These are phyloP conservation scores for Candida argentea DNA, from an alignment of 805 yeast genomes.

Conservation along the genomic window DNA sequence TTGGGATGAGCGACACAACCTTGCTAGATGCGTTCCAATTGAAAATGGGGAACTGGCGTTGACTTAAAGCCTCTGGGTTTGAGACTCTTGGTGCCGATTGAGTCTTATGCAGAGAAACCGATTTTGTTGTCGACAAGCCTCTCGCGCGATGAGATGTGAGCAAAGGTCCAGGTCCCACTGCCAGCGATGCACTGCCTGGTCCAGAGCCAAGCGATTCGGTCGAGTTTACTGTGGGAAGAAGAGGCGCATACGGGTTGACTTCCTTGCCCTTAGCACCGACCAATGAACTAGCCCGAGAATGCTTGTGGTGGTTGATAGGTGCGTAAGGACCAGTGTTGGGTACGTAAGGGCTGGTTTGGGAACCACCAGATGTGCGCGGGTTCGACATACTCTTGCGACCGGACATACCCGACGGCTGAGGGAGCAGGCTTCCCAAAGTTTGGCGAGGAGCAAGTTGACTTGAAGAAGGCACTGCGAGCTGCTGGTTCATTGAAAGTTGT, in stretches of 20 bases:
- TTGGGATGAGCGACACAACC: conserved; percentile 20
- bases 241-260: conserved; percentile 33
- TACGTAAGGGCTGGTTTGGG: conserved; percentile 29
- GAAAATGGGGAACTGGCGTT: conserved; percentile 69
- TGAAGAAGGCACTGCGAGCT: conserved; percentile 2
- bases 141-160: conserved; percentile 10
- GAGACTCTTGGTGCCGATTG: conserved; percentile 20
- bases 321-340: conserved; percentile 37
- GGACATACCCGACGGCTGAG: too few species aligned
- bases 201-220: too few species aligned
- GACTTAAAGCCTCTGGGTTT: conserved; percentile 45
- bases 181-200: background rate
- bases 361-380: too few species aligned
- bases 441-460: conserved; percentile 6
- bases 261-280: conserved; percentile 30
- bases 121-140: conserved; percentile 12
- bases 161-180: background rate
- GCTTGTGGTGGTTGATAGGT: conserved; percentile 24
- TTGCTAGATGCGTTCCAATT: conserved; percentile 40
- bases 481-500: conserved; percentile 2
- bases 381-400: too few species aligned
- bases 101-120: conserved; percentile 8
- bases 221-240: conserved; percentile 6
- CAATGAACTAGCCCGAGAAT: conserved; percentile 30
- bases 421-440: too few species aligned